Evolutionary conservation across 768 basidiomycete genomes (phyloP), one percentile per base, ranked within the genome.

Genomic region (Ramaria sp.): DNA sequence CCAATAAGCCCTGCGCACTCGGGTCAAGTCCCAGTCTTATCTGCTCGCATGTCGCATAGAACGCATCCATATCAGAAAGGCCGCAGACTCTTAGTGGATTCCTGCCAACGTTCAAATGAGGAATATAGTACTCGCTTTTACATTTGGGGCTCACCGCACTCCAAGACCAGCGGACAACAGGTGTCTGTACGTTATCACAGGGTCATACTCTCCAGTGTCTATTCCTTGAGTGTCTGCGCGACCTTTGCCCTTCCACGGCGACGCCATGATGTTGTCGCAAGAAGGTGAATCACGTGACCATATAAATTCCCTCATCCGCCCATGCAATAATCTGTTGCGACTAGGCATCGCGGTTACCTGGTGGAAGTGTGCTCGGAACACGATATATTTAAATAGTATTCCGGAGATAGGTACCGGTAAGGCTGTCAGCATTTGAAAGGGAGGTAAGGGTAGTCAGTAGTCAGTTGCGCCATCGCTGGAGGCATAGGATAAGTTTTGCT

Each of bases 1-100:
- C 18, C 52, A 52, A 62, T 52, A 59, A 61, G 2, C 65, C 65
- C 42, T 63, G 53, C 50, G 63, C 62, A 52, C 67, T 64, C 2
- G 67, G 74, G 49, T 77, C 73, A 43, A 88, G 70, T 0, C 78
- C 79, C 0, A 95, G 77, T 27, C 92, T 75, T 51, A 88, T 77
- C 69, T 85, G 86, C 67, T 96, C 94, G 70, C 88, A 94, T 6
- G 86, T 82, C 12, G 77, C 78, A 65, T 85, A 89, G 63, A 85
- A 92, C 0, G 85, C 88, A 69, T 88, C 88, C 78, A 85, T 88
- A 63, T 97, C 93, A 65, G 90, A 92, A 42, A 96, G 83, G 0
- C 90, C 92, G 36, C 97, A 75, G 43, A 86, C 85, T 10, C 92
- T 81, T 1, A 93, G 70, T 0, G 88, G 88, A 64, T 90, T 65